Percentiles rank a stretch among this genome's conserved stretches.
These are phyloP conservation scores for Aphanocladium album DNA, from an alignment of 2,329 filamentous ascomycete genomes.

Conservation along the genomic window DNA sequence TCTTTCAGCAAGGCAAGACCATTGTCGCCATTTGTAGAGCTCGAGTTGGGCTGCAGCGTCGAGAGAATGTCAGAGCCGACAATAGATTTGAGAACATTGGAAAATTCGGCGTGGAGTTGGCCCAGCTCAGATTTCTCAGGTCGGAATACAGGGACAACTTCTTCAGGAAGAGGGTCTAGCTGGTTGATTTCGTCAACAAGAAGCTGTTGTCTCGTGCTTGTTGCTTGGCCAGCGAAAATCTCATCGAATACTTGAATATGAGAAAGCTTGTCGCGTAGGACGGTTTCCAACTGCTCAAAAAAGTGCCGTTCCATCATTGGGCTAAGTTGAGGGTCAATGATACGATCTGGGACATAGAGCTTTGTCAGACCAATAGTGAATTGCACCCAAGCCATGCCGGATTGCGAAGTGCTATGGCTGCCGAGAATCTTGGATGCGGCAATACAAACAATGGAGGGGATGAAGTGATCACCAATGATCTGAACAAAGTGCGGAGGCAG, in stretches of 20 bases:
- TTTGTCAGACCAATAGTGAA: conserved; percentile 70
- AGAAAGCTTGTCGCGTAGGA: conserved; percentile 52
- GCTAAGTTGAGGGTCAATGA: conserved; percentile 73
- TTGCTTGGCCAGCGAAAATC: conserved; percentile 61
- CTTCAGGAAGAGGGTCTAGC: conserved; percentile 62
- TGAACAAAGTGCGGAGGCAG: conserved; percentile 14
- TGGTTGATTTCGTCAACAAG: conserved; percentile 56
- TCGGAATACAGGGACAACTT: conserved; percentile 63
- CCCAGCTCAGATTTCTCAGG: conserved; percentile 63
- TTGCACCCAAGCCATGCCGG: conserved; percentile 63
- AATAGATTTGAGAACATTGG: conserved; percentile 65
- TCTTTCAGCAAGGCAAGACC: conserved; percentile 48
- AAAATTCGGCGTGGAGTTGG: conserved; percentile 77
- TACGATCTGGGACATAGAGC: conserved; percentile 79
- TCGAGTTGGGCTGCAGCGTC: conserved; percentile 23
- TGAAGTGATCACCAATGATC: conserved; percentile 36
- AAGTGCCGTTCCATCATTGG: conserved; percentile 61
- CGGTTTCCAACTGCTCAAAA: conserved; percentile 48
- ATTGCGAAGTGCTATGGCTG: conserved; percentile 25
- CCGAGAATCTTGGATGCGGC: conserved; percentile 22
- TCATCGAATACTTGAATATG: conserved; percentile 62
- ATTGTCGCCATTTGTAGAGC: conserved; percentile 19
- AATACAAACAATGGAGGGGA: conserved; percentile 42
- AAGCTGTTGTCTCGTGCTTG: conserved; percentile 61
- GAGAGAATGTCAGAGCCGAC: conserved; percentile 42